Conservation (phyloP, 2,329 filamentous ascomycete genomes). For the Diaporthe caulivora region DNA sequence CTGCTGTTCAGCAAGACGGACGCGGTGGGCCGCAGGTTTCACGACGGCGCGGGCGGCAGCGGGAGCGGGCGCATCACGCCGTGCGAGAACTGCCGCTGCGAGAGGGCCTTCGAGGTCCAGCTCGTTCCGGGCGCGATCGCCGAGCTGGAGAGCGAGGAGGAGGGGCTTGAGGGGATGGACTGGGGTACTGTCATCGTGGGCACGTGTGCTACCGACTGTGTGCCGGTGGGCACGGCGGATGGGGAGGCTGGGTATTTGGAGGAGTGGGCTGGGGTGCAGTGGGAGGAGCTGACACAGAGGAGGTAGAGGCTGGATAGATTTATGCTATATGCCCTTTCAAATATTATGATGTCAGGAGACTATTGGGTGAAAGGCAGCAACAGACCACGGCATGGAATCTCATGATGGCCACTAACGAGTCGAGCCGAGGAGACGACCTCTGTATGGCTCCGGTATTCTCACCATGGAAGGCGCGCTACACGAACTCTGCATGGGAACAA, state of each 20-base stretch:
- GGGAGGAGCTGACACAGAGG: constrained; percentile 78
- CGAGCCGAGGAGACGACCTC: too few relatives aligned
- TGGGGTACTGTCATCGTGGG: constrained; percentile 94
- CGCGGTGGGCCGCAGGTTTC: constrained; percentile 75
- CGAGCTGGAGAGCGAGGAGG: constrained; percentile 75
- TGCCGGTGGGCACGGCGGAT: constrained; percentile 66
- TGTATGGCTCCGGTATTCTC: too few relatives aligned
- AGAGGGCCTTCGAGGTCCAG: constrained; percentile 90
- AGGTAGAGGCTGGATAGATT: constrained; percentile 46
- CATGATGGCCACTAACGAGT: too few relatives aligned
- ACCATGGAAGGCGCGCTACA: too few relatives aligned
- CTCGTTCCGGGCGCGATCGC: constrained; percentile 91
- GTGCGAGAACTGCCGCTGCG: constrained; percentile 80
- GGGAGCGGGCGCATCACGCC: constrained; percentile 70
- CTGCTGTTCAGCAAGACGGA: constrained; percentile 87
- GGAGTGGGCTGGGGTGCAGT: constrained; percentile 98
- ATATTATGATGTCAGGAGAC: too few relatives aligned
- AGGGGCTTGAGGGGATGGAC: constrained; percentile 91
- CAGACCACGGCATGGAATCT: too few relatives aligned
- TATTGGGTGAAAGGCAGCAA: too few relatives aligned
- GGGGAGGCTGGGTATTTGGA: constrained; percentile 84
- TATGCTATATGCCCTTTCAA: too few relatives aligned
- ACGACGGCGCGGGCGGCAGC: constrained; percentile 41
- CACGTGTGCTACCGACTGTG: constrained; percentile 86
- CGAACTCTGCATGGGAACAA: too few relatives aligned